Conservation (phyloP, 2,329 filamentous ascomycete species). For the Monosporascus ibericus region DNA sequence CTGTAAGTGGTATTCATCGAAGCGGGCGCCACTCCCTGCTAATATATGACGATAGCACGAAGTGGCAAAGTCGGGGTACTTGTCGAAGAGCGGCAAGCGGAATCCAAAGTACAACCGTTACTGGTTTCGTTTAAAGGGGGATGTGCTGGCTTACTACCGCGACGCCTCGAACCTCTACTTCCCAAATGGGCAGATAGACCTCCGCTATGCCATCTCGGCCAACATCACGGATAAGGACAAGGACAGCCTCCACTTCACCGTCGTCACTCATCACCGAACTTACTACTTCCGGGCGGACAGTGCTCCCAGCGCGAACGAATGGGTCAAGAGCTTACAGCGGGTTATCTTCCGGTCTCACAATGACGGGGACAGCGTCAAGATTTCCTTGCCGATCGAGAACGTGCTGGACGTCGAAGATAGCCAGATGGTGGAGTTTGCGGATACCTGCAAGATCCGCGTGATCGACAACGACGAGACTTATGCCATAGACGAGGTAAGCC, state of each 20-base stretch:
- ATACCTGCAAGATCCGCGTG: conserved; percentile 89
- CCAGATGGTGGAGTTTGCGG: conserved; percentile 82
- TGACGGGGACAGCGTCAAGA: conserved; percentile 94
- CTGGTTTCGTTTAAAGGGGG: conserved; percentile 89
- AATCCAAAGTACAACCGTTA: conserved; percentile 85
- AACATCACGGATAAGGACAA: conserved; percentile 69
- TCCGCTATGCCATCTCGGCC: conserved; percentile 88
- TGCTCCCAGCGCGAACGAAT: conserved; percentile 81
- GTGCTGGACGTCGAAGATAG: conserved; percentile 90
- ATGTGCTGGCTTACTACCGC: conserved; percentile 84
- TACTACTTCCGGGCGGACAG: conserved; percentile 91
- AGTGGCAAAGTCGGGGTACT: conserved; percentile 77
- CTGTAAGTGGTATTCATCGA: conserved; percentile 44
- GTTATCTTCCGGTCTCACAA: conserved; percentile 96
- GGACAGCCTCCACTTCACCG: conserved; percentile 69
- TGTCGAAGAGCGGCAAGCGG: conserved; percentile 81
- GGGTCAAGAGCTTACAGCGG: conserved; percentile 89
- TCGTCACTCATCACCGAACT: conserved; percentile 75
- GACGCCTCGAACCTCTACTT: conserved; percentile 86
- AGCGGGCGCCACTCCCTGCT: conserved; percentile 1
- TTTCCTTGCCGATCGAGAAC: conserved; percentile 81
- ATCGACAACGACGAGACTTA: conserved; percentile 92
- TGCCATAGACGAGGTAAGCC: conserved; percentile 79
- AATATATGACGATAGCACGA: conserved; percentile 46
- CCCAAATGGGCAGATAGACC: conserved; percentile 82